Percentiles rank a stretch among this genome's conserved stretches.
These are phyloP conservation scores for Hypoxylon perforatum DNA, from an alignment of 495 filamentous ascomycete genomes.

Conservation along the genomic window DNA sequence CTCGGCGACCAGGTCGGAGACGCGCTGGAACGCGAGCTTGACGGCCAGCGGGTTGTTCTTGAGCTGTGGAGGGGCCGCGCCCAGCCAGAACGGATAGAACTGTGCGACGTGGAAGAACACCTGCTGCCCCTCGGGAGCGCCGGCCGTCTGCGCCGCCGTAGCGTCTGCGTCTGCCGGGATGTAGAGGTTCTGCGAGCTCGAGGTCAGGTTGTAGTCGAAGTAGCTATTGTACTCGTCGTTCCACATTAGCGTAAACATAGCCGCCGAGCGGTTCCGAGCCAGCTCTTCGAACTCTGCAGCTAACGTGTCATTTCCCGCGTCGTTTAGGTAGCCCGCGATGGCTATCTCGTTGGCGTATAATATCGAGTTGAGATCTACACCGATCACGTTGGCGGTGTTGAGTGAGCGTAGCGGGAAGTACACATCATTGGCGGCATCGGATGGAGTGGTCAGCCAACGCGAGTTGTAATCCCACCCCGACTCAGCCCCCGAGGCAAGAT, in stretches of 20 bases:
- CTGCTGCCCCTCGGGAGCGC: slow-evolving; percentile 53
- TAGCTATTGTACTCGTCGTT: slow-evolving; percentile 58
- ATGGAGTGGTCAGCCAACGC: slow-evolving; percentile 54
- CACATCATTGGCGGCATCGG: slow-evolving; percentile 56
- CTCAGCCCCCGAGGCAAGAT: slow-evolving; percentile 62
- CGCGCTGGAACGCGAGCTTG: slow-evolving; percentile 49
- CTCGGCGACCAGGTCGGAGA: slow-evolving; percentile 48
- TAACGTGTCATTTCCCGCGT: slow-evolving; percentile 44
- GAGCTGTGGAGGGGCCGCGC: slow-evolving; percentile 56
- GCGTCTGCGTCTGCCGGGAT: slow-evolving; percentile 52
- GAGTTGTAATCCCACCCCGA: slow-evolving; percentile 60
- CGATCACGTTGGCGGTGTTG: slow-evolving; percentile 52
- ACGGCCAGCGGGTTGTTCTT: slow-evolving; percentile 60
- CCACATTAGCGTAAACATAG: slow-evolving; percentile 62
- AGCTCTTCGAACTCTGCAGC: slow-evolving; percentile 46
- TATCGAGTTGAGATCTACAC: slow-evolving; percentile 63
- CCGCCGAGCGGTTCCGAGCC: slow-evolving; percentile 53
- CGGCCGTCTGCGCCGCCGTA: slow-evolving; percentile 39
- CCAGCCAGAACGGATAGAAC: slow-evolving; percentile 64
- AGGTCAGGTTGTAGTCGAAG: slow-evolving; percentile 65
- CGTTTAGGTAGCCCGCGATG: slow-evolving; percentile 51
- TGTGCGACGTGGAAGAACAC: slow-evolving; percentile 57
- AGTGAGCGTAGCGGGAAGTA: slow-evolving; percentile 64
- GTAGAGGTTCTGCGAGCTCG: slow-evolving; percentile 51
- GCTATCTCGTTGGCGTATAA: slow-evolving; percentile 60